Base-by-base conservation (phyloP, 2,329 filamentous ascomycete species). In the Penicillium sp. region DNA sequence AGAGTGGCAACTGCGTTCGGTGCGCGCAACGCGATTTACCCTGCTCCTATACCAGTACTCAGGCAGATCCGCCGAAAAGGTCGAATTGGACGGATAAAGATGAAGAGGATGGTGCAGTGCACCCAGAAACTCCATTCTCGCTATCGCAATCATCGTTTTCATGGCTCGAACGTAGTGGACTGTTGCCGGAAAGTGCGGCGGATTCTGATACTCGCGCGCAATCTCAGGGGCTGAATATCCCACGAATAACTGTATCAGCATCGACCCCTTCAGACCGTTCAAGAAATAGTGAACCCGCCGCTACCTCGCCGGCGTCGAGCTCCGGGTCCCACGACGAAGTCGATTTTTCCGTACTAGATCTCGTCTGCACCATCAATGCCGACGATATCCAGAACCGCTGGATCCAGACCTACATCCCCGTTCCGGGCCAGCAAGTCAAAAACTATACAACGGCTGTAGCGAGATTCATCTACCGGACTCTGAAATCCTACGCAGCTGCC, bases 381-480 rank as follows among this genome's bases (percentile, higher is more conserved):
- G 78, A 82, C 26, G 77, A 78, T 17, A 83, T 84, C 53, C 76
- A 74, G 13, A 83, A 81, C 46, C 81, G 82, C 11, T 85, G 82
- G 83, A 69, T 85, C 29, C 78, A 82, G 35, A 70, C 78, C 1
- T 84, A 79, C 41, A 78, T 84, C 5, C 82, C 82, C 0, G 61
- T 79, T 0, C 76, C 80, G 0, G 79, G 77, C 3, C 81, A 84
- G 53, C 73, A 65, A 3, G 59, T 74, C 35, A 85, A 84, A 61
- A 57, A 73, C 0, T 84, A 83, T 58, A 75, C 78, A 0, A 56
- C 73, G 0, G 70, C 64, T 8, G 73, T 82, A 3, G 75, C 71
- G 0, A 64, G 69, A 0, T 82, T 83, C 41, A 77, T 83, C 8
- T 75, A 72, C 49, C 71, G 75, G 3, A 73, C 82, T 3, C 72